Evolutionary conservation across 2,329 filamentous ascomycete genomes (phyloP), one percentile per base, ranked within the genome.

Genomic region (Ophiostoma perfectum): DNA sequence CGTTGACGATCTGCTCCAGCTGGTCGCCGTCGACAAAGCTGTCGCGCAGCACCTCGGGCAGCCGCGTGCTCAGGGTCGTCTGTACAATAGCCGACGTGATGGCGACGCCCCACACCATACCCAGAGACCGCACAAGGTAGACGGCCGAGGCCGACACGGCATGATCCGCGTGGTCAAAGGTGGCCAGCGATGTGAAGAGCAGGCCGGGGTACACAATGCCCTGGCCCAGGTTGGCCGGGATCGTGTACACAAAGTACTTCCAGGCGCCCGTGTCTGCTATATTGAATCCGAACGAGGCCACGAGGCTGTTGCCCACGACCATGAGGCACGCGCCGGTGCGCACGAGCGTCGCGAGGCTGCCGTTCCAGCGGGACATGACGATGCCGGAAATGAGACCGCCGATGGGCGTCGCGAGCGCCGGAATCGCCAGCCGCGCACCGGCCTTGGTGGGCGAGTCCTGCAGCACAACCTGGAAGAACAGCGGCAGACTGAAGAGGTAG

Each of bases 41-140:
- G 74, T 81, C 82, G 73, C 78, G 80, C 75, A 89, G 77, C 72
- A 81, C 85, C 70, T 78, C 76, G 5, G 83, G 82, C 39, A 89
- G 79, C 70, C 81, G 79, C 72, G 81, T 77, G 72, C 80, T 84
- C 71, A 89, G 79, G 68, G 83, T 84, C 68, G 85, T 89, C 76
- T 89, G 87, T 45, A 88, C 80, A 62, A 89, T 86, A 6, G 86
- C 82, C 8, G 86, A 87, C 0, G 85, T 85, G 47, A 86, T 78
- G 0, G 87, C 86, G 1, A 89, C 87, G 9, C 87, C 86, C 82
- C 85, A 89, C 16, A 89, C 86, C 0, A 82, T 84, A 1, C 86
- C 87, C 3, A 89, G 77, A 0, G 86, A 88, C 39, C 87, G 83
- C 60, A 89, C 82, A 27, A 89, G 80, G 74, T 89, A 89, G 6